Evolutionary conservation across 2,329 filamentous ascomycete species (phyloP), one percentile per base, ranked within the genome.

Genomic region (Pseudocercospora ulei): DNA sequence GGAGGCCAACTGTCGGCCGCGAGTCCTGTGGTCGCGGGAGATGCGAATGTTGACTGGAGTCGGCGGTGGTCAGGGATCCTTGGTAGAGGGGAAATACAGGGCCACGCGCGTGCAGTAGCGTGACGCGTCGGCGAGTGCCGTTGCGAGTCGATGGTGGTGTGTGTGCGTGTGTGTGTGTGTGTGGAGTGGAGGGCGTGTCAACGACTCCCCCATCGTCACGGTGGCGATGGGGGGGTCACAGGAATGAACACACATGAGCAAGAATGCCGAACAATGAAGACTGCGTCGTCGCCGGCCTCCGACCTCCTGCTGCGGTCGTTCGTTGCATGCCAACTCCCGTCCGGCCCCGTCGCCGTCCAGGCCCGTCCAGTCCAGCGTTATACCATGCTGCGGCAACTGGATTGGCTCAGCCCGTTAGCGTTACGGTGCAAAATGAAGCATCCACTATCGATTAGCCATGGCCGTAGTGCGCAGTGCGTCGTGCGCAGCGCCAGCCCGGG

Each of bases 361-460:
- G 23, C 6, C 9, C 23, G 23, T n/a, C 23, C 9, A 12, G 9
- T 25, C 23, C 23, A n/a, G 23, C 6, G 23, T 25, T 9, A 25
- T 25, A n/a, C 23, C 9, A 12, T 25, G 7, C n/a, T 24, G 23
- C 6, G 6, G 23, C 23, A 25, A 12, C 23, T 25, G 12, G n/a
- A n/a, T 7, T 3, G 23, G 6, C 12, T 9, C 23, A 4, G n/a
- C n/a, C n/a, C n/a, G 38, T 17, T 39, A 30, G 31, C 41, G 41
- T n/a, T n/a, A n/a, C n/a, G n/a, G n/a, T n/a, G n/a, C n/a, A n/a
- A n/a, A n/a, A n/a, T n/a, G n/a, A n/a, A 31, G 30, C 41, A 40
- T 28, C 36, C 41, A 27, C 37, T 39, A 40, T 40, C 37, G 41
- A 44, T 36, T 39, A 22, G 14, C 30, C n/a, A 33, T 33, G 30